Evolutionary conservation across 2,329 filamentous ascomycete genomes (phyloP).

Genomic region (Ophiostoma piceae): DNA sequence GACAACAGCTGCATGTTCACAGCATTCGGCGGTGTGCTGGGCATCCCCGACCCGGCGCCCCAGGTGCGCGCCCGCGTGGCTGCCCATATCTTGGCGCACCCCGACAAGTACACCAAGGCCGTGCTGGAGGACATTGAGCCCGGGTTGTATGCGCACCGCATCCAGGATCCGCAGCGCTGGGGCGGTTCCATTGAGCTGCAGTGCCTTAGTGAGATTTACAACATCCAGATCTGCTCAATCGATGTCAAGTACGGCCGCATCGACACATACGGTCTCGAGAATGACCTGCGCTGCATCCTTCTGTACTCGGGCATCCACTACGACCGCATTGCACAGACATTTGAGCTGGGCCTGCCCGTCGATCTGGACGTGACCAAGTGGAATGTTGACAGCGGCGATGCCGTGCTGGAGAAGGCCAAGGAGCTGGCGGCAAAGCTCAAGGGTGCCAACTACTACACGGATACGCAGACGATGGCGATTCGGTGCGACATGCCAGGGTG

Average conservation of each 20-base stretch:
- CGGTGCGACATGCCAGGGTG: slow-evolving; percentile 65
- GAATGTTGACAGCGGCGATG: slow-evolving; percentile 43
- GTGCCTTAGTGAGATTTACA: slow-evolving; percentile 78
- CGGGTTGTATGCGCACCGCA: slow-evolving; percentile 73
- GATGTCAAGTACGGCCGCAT: slow-evolving; percentile 60
- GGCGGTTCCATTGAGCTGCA: slow-evolving; percentile 86
- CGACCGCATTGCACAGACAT: slow-evolving; percentile 75
- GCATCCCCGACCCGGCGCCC: slow-evolving; percentile 44
- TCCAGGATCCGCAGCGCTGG: slow-evolving; percentile 76
- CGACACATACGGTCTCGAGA: slow-evolving; percentile 73
- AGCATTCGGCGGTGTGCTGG: slow-evolving; percentile 75
- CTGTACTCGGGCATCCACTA: slow-evolving; percentile 94
- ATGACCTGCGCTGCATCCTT: slow-evolving; percentile 64
- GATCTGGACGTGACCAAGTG: slow-evolving; percentile 67
- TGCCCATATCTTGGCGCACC: slow-evolving; percentile 68
- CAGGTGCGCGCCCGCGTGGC: slow-evolving; percentile 72
- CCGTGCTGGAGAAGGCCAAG: slow-evolving; percentile 56
- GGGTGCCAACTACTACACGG: slow-evolving; percentile 77
- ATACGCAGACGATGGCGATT: slow-evolving; percentile 74
- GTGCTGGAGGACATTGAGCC: slow-evolving; percentile 65
- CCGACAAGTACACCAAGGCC: slow-evolving; percentile 66
- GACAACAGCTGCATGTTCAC: slow-evolving; percentile 95
- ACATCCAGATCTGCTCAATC: slow-evolving; percentile 77
- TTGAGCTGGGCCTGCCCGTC: slow-evolving; percentile 54
- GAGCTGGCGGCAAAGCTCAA: slow-evolving; percentile 60